These are phyloP conservation scores for Eremothecium sinecaudum DNA, from an alignment of 1,139 yeast species.

Conservation along the genomic window DNA sequence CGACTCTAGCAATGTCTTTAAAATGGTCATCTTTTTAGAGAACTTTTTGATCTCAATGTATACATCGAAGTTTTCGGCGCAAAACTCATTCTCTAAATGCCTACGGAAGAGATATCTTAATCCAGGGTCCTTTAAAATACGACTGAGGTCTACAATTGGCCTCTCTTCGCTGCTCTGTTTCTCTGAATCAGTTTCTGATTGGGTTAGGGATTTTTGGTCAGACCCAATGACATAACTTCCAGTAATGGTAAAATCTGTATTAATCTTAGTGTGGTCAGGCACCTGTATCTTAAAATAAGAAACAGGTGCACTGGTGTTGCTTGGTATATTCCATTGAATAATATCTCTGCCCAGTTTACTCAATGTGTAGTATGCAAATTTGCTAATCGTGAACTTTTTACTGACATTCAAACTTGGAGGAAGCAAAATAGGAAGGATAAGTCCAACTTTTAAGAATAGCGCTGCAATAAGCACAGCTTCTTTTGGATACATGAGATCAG, in stretches of 20 bases:
- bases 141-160: slow-evolving; percentile 29
- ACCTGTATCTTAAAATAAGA: slow-evolving; percentile 10
- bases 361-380: slow-evolving; percentile 34
- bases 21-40: slow-evolving; percentile 31
- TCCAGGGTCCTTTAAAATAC: slow-evolving; percentile 69
- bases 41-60: slow-evolving; percentile 48
- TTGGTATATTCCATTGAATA: slow-evolving; percentile 32
- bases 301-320: slow-evolving; percentile 13
- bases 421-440: slow-evolving; percentile 39
- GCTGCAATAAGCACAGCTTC: slow-evolving; percentile 59
- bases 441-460: slow-evolving; percentile 42
- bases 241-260: slow-evolving; percentile 5
- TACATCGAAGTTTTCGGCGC: slow-evolving; percentile 70
- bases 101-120: slow-evolving; percentile 55
- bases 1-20: slow-evolving; percentile 30
- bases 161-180: slow-evolving; percentile 1
- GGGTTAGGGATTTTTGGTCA: slow-evolving; percentile 6
- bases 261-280: slow-evolving; percentile 7
- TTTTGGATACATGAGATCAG: slow-evolving; percentile 49
- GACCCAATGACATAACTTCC: slow-evolving; percentile 9
- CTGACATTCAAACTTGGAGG: slow-evolving; percentile 29
- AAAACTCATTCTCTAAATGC: slow-evolving; percentile 54
- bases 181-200: neutral
- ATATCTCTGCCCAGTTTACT: slow-evolving; percentile 34
- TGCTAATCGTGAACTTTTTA: slow-evolving; percentile 29